Evolutionary conservation across 768 basidiomycete genomes (phyloP), one percentile per base, ranked within the genome.

Genomic region (Suillus sp.): DNA sequence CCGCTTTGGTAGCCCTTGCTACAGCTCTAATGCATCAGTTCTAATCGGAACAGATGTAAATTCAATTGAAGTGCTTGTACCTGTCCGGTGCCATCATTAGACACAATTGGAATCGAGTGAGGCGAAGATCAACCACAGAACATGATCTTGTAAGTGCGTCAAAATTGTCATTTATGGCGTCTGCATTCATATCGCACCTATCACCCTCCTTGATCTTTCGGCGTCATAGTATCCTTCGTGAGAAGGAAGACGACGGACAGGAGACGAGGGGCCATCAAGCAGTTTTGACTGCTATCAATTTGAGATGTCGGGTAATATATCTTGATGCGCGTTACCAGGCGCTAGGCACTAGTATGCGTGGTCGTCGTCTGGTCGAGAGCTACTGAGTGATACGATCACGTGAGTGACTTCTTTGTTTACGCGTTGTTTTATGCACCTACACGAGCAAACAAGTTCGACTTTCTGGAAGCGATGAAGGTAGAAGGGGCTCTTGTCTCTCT

Each of bases 361-460:
- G 25, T 25, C 20, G 42, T 43, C 11, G 18, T 34, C n/a, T n/a
- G n/a, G n/a, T n/a, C n/a, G n/a, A n/a, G n/a, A n/a, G 8, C 32
- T 34, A 8, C 32, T 8, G 32, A 34, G 8, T 34, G 4, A 34
- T 34, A 34, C 32, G 14, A 5, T 61, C 60, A 56, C 47, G 53
- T 61, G 71, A 71, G 69, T 51, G 58, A 16, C 65, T 61, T n/a
- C n/a, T n/a, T 66, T 60, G 16, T 40, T 75, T 74, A 71, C 75
- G 74, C 59, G 74, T 71, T 76, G 48, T 75, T 75, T 57, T 9
- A 0, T 35, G 22, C 34, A 10, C 67, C 73, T 66, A 76, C 75
- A 75, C 63, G 56, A 47, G 61, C 74, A 75, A 75, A 75, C 65
- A 75, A 70, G 74, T 75, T 75, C 75, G 64, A 76, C 25, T 50